Conservation (phyloP, 306 rosid genomes). For the Ceratonia siliqua region DNA sequence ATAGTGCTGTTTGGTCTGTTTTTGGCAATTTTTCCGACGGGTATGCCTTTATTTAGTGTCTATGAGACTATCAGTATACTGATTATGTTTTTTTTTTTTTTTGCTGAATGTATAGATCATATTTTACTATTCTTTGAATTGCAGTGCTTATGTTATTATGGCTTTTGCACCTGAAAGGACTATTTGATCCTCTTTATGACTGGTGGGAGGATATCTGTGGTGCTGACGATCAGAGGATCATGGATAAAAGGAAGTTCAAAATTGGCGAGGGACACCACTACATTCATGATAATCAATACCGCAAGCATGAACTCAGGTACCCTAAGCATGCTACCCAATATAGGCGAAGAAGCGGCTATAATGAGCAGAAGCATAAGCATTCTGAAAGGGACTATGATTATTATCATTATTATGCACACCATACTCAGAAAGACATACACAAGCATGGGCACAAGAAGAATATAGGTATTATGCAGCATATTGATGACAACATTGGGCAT, state of each 20-base stretch:
- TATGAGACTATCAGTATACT: neutral
- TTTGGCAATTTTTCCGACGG: slow-evolving; percentile 77
- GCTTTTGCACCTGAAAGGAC: slow-evolving; percentile 80
- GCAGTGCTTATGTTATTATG: slow-evolving; percentile 78
- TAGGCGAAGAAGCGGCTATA: slow-evolving; percentile 45
- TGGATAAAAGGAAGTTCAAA: slow-evolving; percentile 35
- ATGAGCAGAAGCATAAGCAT: slow-evolving; percentile 53
- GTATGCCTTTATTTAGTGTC: slow-evolving; percentile 42
- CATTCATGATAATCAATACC: slow-evolving; percentile 43
- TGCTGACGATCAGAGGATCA: slow-evolving; percentile 32
- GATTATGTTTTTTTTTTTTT: neutral
- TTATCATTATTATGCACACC: slow-evolving; percentile 44
- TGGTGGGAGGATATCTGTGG: slow-evolving; percentile 80
- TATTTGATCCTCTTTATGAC: slow-evolving; percentile 88
- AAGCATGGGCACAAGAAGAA: slow-evolving; percentile 55
- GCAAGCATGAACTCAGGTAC: slow-evolving; percentile 42
- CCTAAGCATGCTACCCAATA: slow-evolving; percentile 40
- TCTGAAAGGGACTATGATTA: slow-evolving; percentile 46
- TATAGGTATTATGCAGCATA: slow-evolving; percentile 32
- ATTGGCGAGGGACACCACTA: slow-evolving; percentile 37
- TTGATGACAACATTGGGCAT: slow-evolving; percentile 39
- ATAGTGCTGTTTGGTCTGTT: slow-evolving; percentile 69
- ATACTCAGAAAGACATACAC: slow-evolving; percentile 52
- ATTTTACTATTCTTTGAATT: slow-evolving; percentile 34
- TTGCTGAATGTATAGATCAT: slow-evolving; percentile 10